phyloP scores from a whole-genome alignment of 805 yeast genomes.

The Candida schatavii region DNA sequence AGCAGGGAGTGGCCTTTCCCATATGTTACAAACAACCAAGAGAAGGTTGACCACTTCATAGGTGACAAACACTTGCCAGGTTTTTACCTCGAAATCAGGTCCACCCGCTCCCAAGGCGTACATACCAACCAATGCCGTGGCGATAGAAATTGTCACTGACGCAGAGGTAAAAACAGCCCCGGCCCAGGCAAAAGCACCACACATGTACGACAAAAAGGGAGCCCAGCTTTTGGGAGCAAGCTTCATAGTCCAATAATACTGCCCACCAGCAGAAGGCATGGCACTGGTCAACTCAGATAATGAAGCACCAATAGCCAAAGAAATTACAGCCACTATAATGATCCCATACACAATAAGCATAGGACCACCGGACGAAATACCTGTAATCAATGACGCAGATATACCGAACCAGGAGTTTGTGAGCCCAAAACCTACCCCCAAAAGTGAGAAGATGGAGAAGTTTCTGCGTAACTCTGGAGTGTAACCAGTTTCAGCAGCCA shows the following conservation, averaged over 20 bases:
- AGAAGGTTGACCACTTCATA: constrained; percentile 45
- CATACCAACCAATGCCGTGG: constrained; percentile 52
- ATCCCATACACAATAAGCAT: constrained; percentile 56
- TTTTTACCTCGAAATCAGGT: constrained; percentile 35
- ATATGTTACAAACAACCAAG: constrained; percentile 46
- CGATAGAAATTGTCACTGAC: constrained; percentile 54
- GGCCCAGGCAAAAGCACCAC: constrained; percentile 63
- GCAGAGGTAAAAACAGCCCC: constrained; percentile 63
- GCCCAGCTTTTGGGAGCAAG: constrained; percentile 50
- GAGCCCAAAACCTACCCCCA: constrained; percentile 60
- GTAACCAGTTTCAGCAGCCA: constrained; percentile 30
- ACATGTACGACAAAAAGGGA: constrained; percentile 50
- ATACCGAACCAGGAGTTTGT: constrained; percentile 64
- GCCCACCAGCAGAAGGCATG: constrained; percentile 58
- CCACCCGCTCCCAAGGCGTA: constrained; percentile 33
- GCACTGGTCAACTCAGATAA: constrained; percentile 54
- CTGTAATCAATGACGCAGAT: constrained; percentile 52
- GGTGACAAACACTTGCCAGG: constrained; percentile 56
- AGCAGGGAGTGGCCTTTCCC: constrained; percentile 50
- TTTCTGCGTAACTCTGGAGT: constrained; percentile 25
- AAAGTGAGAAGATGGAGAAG: constrained; percentile 44
- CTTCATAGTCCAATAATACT: constrained; percentile 56
- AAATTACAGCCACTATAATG: constrained; percentile 46
- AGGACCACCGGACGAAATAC: constrained; percentile 59
- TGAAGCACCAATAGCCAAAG: constrained; percentile 47